Evolutionary conservation across 2,329 filamentous ascomycete species (phyloP).

Genomic region (Myriangium duriaei): DNA sequence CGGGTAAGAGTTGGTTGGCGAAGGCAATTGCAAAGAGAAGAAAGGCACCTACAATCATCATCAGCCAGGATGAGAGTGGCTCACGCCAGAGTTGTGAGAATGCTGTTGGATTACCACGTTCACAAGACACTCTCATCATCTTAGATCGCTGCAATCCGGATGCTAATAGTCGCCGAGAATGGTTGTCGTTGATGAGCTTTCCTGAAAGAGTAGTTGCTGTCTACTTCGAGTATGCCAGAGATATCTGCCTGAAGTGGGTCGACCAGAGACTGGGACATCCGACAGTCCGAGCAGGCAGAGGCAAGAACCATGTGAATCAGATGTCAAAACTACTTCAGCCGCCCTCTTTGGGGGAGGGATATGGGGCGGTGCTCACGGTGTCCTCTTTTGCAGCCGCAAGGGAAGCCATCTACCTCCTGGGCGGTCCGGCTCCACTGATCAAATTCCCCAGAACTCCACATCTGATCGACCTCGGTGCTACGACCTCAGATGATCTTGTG

Average conservation of each 20-base stretch:
- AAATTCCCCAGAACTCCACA: slow-evolving; percentile 11
- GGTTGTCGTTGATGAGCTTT: slow-evolving; percentile 8
- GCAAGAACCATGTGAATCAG: slow-evolving; percentile 5
- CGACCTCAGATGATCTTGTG: slow-evolving; percentile 9
- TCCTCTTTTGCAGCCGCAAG: slow-evolving; percentile 4
- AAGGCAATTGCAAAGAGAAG: slow-evolving; percentile 3
- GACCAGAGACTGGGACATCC: slow-evolving; percentile 9
- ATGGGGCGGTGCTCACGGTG: slow-evolving; percentile 8
- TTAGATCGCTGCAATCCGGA: slow-evolving; percentile 11
- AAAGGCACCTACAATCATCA: slow-evolving; percentile 1
- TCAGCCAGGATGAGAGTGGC: slow-evolving; percentile 11
- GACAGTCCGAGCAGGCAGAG: slow-evolving; percentile 9
- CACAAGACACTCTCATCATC: background rate
- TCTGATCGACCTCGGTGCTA: slow-evolving; percentile 10
- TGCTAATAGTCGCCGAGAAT: slow-evolving; percentile 4
- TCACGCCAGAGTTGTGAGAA: slow-evolving; percentile 6
- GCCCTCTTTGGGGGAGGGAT: slow-evolving; percentile 7
- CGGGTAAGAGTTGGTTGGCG: slow-evolving; percentile 11
- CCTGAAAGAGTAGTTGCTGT: slow-evolving; percentile 4
- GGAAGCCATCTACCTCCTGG: background rate
- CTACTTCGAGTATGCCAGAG: slow-evolving; percentile 4
- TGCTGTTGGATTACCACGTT: slow-evolving; percentile 5
- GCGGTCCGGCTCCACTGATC: slow-evolving; percentile 2
- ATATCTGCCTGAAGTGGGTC: slow-evolving; percentile 8
- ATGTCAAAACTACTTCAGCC: slow-evolving; percentile 4